Evolutionary conservation across 306 rosid species (phyloP), one percentile per base, ranked within the genome.

Genomic region (Pterocarpus santalinus): DNA sequence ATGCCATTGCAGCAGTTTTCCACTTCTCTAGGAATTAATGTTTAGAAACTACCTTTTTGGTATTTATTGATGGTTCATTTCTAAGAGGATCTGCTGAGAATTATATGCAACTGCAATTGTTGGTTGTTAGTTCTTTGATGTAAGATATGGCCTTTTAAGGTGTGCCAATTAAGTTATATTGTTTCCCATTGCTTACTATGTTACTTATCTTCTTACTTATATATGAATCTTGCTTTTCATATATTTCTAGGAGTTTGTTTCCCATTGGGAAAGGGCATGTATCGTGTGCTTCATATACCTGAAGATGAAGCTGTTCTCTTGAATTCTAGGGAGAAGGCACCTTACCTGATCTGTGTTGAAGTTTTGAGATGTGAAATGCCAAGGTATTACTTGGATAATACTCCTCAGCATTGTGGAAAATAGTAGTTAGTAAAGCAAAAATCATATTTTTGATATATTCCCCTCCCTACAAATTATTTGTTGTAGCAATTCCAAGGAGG

Each of bases 271-370:
- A 96, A 82, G 82, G 98, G 99, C 82, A 86, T 96, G 92, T 96
- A 89, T 70, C 94, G 94, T 0, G 98, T 96, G 85, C 91, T 96
- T 82, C 91, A 90, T 80, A 90, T 96, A 84, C 99, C 99, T 32
- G 99, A 90, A 83, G 99, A 96, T 63, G 99, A 96, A 89, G 97
- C 99, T 63, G 88, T 96, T 84, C 98, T 96, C 85, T 85, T 96
- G 86, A 96, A 96, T 86, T 96, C 99, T 84, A 87, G 99, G 94
- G 99, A 96, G 84, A 96, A 96, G 86, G 99, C 97, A 58, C 99
- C 99, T 70, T 96, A 89, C 88, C 70, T 96, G 82, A 93, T 96
- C 66, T 93, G 94, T 60, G 88, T 93, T 28, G 99, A 96, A 87
- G 95, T 93, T 82, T 82, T 96, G 88, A 93, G 81, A 90, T 88